These are phyloP conservation scores for Pythium utonaiense DNA, from an alignment of 352 stramenopile genomes.

Conservation along the genomic window DNA sequence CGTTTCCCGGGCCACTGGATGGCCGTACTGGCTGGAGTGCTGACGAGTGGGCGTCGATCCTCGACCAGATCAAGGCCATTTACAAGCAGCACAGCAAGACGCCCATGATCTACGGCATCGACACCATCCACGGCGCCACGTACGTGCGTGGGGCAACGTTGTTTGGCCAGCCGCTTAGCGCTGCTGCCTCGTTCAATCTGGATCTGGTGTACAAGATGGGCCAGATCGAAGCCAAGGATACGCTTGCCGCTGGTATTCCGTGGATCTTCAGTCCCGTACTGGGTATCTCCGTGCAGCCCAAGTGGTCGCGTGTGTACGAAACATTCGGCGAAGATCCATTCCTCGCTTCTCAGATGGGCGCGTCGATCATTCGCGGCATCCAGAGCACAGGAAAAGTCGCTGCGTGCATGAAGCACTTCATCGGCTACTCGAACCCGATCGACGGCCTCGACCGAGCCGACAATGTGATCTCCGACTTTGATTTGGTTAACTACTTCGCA, in stretches of 20 bases:
- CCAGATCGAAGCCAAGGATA: constrained; percentile 80
- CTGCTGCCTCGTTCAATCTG: constrained; percentile 87
- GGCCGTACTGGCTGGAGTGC: constrained; percentile 65
- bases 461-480: constrained; percentile 61
- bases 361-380: constrained; percentile 73
- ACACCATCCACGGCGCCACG: constrained; percentile 89
- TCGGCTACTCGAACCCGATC: constrained; percentile 72
- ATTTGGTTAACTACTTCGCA: constrained; percentile 71
- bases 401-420: constrained; percentile 90
- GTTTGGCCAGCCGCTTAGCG: constrained; percentile 85
- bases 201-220: constrained; percentile 70
- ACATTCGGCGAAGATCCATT: constrained; percentile 92
- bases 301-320: constrained; percentile 90
- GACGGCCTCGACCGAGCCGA: constrained; percentile 70
- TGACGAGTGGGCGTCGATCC: constrained; percentile 53
- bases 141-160: constrained; percentile 84
- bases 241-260: constrained; percentile 77
- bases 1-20: constrained; percentile 45
- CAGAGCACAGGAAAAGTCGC: constrained; percentile 61
- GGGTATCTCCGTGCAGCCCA: constrained; percentile 70
- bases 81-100: constrained; percentile 49
- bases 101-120: constrained; percentile 85
- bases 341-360: constrained; percentile 66
- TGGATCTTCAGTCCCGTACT: constrained; percentile 92
- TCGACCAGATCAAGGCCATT: constrained; percentile 73